Evolutionary conservation across 2,329 filamentous ascomycete species (phyloP), one percentile per base, ranked within the genome.

Genomic region (Coniella vitis): DNA sequence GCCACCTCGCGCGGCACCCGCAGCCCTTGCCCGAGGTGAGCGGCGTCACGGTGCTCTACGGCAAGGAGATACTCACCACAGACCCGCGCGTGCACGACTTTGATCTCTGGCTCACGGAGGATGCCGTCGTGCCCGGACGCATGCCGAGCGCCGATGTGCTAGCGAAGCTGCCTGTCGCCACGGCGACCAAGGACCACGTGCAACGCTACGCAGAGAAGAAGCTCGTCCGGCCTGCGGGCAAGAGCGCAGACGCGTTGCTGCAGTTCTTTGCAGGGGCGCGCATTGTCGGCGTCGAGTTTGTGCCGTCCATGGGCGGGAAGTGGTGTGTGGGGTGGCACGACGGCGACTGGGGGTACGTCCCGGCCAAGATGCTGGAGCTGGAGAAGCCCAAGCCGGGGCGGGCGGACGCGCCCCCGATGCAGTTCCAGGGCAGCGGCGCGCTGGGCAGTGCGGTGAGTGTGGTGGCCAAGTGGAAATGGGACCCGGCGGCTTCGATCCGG

Each of bases 281-380:
- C 38, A 65, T 81, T 19, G 67, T 72, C 1, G 76, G 75, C 0
- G 61, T 81, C 22, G 65, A 69, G 35, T 80, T 76, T 58, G 75
- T 74, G 0, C 60, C 63, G 9, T 70, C 69, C 56, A 77, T 77
- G 56, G 63, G 68, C 3, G 77, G 77, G 13, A 76, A 78, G 55
- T 81, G 76, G 76, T 70, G 69, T n/a, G 67, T 77, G 49, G 77
- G 73, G 2, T 78, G 75, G 69, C 75, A 81, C 53, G 76, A 80
- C 52, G 76, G 74, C 0, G 57, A 66, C 2, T 70, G 69, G 37
- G 75, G 73, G 0, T 73, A 71, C 1, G 69, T 77, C 45, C 73
- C 77, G 29, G 62, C 66, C 38, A 74, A 78, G 37, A 60, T 70
- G 0, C 59, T 79, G 37, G 71, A 67, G 53, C 59, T 80, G 7